Evolutionary conservation across 371 early-diverging fungal genomes (phyloP).

Genomic region (Mortierella sp.): DNA sequence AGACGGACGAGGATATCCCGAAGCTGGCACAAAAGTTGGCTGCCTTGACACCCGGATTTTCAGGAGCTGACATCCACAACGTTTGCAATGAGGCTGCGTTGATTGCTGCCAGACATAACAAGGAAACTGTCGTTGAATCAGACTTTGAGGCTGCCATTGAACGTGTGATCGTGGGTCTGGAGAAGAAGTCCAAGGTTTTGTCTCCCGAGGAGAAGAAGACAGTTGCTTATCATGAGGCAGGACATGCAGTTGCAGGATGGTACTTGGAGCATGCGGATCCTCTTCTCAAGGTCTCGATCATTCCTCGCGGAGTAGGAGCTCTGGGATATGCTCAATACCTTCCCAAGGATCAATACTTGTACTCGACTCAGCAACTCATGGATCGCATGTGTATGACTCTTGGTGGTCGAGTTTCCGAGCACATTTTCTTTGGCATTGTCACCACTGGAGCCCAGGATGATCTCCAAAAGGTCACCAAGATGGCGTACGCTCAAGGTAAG

Average conservation of each 20-base stretch:
- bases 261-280: slow-evolving; percentile 96
- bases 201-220: slow-evolving; percentile 98
- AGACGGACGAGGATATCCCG: slow-evolving; percentile 83
- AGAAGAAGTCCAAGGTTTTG: slow-evolving; percentile 95
- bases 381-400: slow-evolving; percentile 99
- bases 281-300: slow-evolving; percentile 97
- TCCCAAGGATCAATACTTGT: slow-evolving; percentile 97
- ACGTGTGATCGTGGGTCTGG: slow-evolving; percentile 97
- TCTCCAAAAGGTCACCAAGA: slow-evolving; percentile 96
- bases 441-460: slow-evolving; percentile 74
- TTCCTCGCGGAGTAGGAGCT: slow-evolving; percentile 95
- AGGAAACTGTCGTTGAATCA: slow-evolving; percentile 79
- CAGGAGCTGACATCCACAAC: slow-evolving; percentile 97
- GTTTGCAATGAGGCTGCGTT: slow-evolving; percentile 99
- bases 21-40: slow-evolving; percentile 86
- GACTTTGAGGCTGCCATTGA: slow-evolving; percentile 99
- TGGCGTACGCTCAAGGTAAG: slow-evolving; percentile 90
- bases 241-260: slow-evolving; percentile 99
- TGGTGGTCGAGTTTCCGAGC: slow-evolving; percentile 96
- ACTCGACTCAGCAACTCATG: slow-evolving; percentile 89
- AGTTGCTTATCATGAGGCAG: slow-evolving; percentile 99
- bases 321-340: slow-evolving; percentile 99
- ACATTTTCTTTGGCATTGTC: slow-evolving; percentile 88
- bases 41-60: slow-evolving; percentile 96
- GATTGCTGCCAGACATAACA: slow-evolving; percentile 91